A percentile compares a stretch with the other conserved stretches of the same genome.
Conservation (phyloP, 805 yeast genomes). For the Saccharomyces jurei region DNA sequence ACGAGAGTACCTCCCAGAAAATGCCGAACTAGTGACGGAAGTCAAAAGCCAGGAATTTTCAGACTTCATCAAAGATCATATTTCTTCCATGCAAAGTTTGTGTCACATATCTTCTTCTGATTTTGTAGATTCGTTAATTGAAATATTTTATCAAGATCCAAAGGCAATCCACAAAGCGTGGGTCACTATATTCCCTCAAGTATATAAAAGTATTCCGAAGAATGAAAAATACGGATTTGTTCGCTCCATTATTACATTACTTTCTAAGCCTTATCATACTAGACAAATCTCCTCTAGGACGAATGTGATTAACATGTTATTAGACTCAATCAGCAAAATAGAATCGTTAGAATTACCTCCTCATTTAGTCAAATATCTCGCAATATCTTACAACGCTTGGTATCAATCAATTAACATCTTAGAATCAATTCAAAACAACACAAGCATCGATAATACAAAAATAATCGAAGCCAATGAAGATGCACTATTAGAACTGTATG, state of each 20-base stretch:
- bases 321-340: slow-evolving; percentile 76
- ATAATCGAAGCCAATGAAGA: slow-evolving; percentile 82
- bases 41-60: slow-evolving; percentile 19
- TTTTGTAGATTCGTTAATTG: slow-evolving; percentile 63
- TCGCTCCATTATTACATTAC: slow-evolving; percentile 65
- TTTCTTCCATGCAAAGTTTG: slow-evolving; percentile 20
- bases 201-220: slow-evolving; percentile 63
- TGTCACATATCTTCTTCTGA: slow-evolving; percentile 45
- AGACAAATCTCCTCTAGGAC: slow-evolving; percentile 81
- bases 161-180: slow-evolving; percentile 76
- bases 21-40: slow-evolving; percentile 8
- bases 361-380: slow-evolving; percentile 81
- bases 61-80: slow-evolving; percentile 30
- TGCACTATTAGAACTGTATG: slow-evolving; percentile 82
- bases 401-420: slow-evolving; percentile 77
- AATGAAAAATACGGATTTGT: slow-evolving; percentile 79
- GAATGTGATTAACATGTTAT: slow-evolving; percentile 74
- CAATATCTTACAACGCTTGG: slow-evolving; percentile 85
- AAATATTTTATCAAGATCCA: slow-evolving; percentile 73
- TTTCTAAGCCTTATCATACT: slow-evolving; percentile 88
- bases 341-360: slow-evolving; percentile 81
- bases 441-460: slow-evolving; percentile 58
- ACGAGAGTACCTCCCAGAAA: slow-evolving; percentile 10
- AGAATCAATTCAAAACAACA: slow-evolving; percentile 57
- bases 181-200: slow-evolving; percentile 75